Evolutionary conservation across 352 stramenopile species (phyloP).

Genomic region (Phytophthora meadii): DNA sequence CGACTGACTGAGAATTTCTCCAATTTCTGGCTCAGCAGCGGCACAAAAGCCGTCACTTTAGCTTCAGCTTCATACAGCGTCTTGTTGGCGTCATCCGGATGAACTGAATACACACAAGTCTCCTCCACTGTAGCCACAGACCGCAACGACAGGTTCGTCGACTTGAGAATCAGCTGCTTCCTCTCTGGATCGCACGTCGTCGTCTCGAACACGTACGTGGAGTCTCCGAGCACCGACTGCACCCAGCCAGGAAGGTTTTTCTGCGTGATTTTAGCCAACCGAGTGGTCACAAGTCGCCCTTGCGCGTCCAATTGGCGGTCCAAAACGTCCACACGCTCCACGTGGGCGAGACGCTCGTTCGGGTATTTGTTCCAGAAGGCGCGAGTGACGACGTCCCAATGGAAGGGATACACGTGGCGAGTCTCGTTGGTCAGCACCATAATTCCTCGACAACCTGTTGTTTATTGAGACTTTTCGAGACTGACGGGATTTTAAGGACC

Average conservation of each 20-base stretch:
- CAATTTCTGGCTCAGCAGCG: conserved; percentile 80
- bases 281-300: conserved; percentile 68
- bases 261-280: conserved; percentile 81
- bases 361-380: conserved; percentile 93
- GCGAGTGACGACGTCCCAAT: conserved; percentile 85
- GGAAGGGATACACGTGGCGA: conserved; percentile 79
- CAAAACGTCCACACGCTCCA: conserved; percentile 86
- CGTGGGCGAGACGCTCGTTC: conserved; percentile 76
- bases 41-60: conserved; percentile 86
- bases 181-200: conserved; percentile 72
- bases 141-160: conserved; percentile 83
- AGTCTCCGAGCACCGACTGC: conserved; percentile 65
- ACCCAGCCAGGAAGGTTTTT: conserved; percentile 80
- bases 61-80: conserved; percentile 77
- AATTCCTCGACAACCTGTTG: background rate
- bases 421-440: conserved; percentile 87
- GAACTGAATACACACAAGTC: conserved; percentile 83
- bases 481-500: conserved; percentile 5
- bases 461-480: conserved; percentile 16
- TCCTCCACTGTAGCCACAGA: conserved; percentile 84
- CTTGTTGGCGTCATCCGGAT: conserved; percentile 58
- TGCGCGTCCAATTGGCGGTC: conserved; percentile 73
- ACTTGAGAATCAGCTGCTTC: conserved; percentile 79
- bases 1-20: conserved; percentile 81
- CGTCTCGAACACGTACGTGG: conserved; percentile 85